Evolutionary conservation across 108 stramenopile species (phyloP).

Genomic region (Pseudonitzschia multiseries): DNA sequence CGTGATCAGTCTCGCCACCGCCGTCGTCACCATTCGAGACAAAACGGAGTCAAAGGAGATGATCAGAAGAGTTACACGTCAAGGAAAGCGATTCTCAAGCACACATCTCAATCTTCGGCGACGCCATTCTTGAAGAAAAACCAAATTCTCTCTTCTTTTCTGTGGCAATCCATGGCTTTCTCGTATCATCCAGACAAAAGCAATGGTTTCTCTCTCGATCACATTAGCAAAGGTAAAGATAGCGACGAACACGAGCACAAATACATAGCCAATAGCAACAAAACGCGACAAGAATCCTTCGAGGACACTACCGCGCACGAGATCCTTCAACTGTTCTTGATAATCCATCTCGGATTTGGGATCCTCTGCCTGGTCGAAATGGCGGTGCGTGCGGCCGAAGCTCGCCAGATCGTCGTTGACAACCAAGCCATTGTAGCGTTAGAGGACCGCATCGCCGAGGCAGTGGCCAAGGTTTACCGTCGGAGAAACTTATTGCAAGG

Average conservation of each 20-base stretch:
- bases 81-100: background rate
- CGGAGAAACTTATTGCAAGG: background rate
- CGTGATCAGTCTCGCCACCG: background rate
- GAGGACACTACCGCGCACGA: background rate
- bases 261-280: background rate
- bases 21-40: background rate
- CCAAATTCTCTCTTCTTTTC: background rate
- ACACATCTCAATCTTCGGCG: background rate
- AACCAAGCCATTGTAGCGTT: background rate
- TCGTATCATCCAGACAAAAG: background rate
- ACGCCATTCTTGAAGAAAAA: background rate
- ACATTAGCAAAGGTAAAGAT: background rate
- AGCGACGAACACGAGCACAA: background rate
- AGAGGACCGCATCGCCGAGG: background rate
- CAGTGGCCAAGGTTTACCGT: background rate
- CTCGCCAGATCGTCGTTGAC: background rate
- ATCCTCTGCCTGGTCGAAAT: background rate
- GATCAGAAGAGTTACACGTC: background rate
- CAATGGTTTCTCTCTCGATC: background rate
- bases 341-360: background rate
- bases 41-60: background rate
- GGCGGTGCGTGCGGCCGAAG: background rate
- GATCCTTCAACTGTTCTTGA: background rate
- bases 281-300: background rate
- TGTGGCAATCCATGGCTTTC: conserved; percentile 1